Conservation (phyloP, 164 flowering plant genomes). For the Vitis rupestris region DNA sequence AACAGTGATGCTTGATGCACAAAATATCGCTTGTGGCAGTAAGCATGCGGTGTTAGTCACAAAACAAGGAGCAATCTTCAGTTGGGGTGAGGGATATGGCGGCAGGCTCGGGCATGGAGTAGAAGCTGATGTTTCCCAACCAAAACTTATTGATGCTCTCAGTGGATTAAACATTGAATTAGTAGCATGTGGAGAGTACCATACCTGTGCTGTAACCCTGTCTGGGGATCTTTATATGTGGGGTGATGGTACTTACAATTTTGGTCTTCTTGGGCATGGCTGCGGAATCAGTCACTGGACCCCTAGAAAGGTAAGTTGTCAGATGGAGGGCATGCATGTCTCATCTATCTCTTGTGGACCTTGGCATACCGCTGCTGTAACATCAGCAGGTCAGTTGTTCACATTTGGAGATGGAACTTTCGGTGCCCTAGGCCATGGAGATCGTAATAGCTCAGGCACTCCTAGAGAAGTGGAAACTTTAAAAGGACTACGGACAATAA, state of each 20-base stretch:
- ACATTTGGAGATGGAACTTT: conserved; percentile 98
- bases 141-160: conserved; percentile 67
- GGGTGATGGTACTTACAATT: conserved; percentile 77
- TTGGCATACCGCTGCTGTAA: conserved; percentile 88
- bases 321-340: conserved; percentile 64
- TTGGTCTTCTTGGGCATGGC: conserved; percentile 83
- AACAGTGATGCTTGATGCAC: conserved; percentile 71
- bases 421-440: conserved; percentile 95
- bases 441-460: conserved; percentile 36
- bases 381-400: conserved; percentile 79
- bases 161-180: conserved; percentile 63
- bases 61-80: conserved; percentile 81
- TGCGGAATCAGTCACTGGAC: conserved; percentile 79
- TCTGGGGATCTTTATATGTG: conserved; percentile 92
- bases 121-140: conserved; percentile 65
- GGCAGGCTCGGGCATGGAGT: conserved; percentile 98
- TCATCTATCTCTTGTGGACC: conserved; percentile 84
- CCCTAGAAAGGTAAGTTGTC: conserved; percentile 70
- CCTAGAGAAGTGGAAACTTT: conserved; percentile 83
- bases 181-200: conserved; percentile 92
- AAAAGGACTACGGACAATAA: conserved; percentile 56
- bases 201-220: conserved; percentile 80
- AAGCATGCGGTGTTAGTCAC: conserved; percentile 81
- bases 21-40: conserved; percentile 74
- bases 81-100: conserved; percentile 94